Evolutionary conservation across 176 grass and related monocot species (phyloP).

Genomic region (Hordeum vulgare): MorexV3_pseudomolecules_assembly NC_058524.1:403696728-403697227

Average conservation of each 20-base stretch:
- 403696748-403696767: background rate
- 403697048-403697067: conserved; percentile 31
- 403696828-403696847: background rate
- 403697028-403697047: conserved; percentile 99
- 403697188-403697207: background rate
- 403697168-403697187: background rate
- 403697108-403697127: conserved; percentile 8
- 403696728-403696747: background rate
- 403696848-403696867: conserved; percentile 31
- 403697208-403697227: background rate
- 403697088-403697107: conserved; percentile 9
- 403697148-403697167: background rate
- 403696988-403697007: conserved; percentile 11
- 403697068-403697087: conserved; percentile 39
- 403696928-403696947: background rate
- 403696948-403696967: background rate
- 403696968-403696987: background rate
- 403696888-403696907: background rate
- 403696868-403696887: background rate
- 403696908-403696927: background rate
- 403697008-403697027: conserved; percentile 63
- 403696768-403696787: background rate
- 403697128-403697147: background rate
- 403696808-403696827: conserved; percentile 35
- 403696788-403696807: conserved; percentile 23